Evolutionary conservation across 352 stramenopile species (phyloP), one percentile per base, ranked within the genome.

Genomic region (Phytophthora capsici): DNA sequence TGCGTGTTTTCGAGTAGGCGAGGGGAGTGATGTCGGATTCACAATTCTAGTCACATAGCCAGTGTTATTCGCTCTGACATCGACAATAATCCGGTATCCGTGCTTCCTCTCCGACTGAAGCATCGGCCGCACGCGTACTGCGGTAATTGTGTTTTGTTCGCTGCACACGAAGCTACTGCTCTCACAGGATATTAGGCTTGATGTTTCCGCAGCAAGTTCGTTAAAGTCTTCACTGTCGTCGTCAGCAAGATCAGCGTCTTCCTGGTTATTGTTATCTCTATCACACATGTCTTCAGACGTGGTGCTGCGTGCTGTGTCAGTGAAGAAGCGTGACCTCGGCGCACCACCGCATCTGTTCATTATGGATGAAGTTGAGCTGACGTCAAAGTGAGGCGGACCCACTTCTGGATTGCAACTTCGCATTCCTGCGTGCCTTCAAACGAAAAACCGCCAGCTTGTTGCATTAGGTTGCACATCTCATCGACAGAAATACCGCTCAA

Each of bases 111-210:
- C 86, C 0, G 73, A 77, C 6, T 60, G 51, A 2, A 86, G 78
- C 83, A 94, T 91, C 0, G 86, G 86, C 8, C 86, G 86, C 25
- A 94, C 73, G 1, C 84, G 78, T n/a, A 91, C 73, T 10, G 86
- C 82, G 0, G 84, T 94, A 52, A 93, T 85, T 36, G 89, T 86
- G 22, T 78, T 59, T 54, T 81, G 71, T 32, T 83, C 67, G 30
- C 20, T 57, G 19, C 46, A 60, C 36, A 56, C 50, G 28, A 69
- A 60, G 30, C 47, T 32, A 8, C 57, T 60, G 20, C 48, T 52
- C 10, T 72, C 59, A 17, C 43, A 76, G 46, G 59, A 73, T 22
- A 63, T 63, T 19, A 69, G 59, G 36, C 73, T 82, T 14, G 62
- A 73, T 14, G 51, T 65, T 57, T 75, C 66, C 38, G 47, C 56